Evolutionary conservation across 768 basidiomycete genomes (phyloP).

Genomic region (Mycena chlorophos): DNA sequence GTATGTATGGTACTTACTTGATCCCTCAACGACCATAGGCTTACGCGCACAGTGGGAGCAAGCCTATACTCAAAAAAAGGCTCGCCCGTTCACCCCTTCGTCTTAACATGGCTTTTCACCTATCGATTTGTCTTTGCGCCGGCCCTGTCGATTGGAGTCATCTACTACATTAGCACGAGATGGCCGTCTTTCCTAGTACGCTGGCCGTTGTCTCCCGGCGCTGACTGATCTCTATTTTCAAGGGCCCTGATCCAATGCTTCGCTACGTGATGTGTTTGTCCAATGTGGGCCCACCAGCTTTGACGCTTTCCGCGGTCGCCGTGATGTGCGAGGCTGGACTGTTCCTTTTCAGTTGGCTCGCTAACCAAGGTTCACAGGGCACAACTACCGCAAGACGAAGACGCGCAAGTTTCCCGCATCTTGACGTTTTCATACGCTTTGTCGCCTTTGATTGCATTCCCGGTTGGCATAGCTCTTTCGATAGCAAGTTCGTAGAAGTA

Average conservation of each 20-base stretch:
- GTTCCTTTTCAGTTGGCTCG: neutral
- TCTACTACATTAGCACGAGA: constrained; percentile 14
- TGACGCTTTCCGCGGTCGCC: constrained; percentile 17
- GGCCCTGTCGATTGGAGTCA: constrained; percentile 16
- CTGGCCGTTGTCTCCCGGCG: neutral
- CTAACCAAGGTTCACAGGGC: constrained; percentile 6
- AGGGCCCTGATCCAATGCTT: constrained; percentile 19
- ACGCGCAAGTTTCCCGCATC: constrained; percentile 19
- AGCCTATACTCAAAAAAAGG: constrained; percentile 21
- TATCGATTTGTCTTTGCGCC: constrained; percentile 20
- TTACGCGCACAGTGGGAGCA: constrained; percentile 8
- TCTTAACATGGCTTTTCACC: constrained; percentile 19
- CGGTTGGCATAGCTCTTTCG: constrained; percentile 9
- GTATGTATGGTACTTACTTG: constrained; percentile 7
- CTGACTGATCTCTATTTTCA: neutral
- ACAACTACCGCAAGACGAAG: constrained; percentile 11
- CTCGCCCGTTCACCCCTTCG: neutral
- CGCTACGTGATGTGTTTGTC: constrained; percentile 15
- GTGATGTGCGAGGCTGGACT: constrained; percentile 7
- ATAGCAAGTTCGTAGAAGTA: neutral
- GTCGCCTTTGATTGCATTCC: constrained; percentile 16
- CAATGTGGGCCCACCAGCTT: constrained; percentile 18
- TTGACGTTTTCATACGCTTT: constrained; percentile 15
- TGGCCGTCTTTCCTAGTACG: constrained; percentile 18
- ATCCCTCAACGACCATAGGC: neutral